Base-by-base conservation (phyloP, 1,284 basidiomycete genomes). In the Prillingera fragicola region DNA sequence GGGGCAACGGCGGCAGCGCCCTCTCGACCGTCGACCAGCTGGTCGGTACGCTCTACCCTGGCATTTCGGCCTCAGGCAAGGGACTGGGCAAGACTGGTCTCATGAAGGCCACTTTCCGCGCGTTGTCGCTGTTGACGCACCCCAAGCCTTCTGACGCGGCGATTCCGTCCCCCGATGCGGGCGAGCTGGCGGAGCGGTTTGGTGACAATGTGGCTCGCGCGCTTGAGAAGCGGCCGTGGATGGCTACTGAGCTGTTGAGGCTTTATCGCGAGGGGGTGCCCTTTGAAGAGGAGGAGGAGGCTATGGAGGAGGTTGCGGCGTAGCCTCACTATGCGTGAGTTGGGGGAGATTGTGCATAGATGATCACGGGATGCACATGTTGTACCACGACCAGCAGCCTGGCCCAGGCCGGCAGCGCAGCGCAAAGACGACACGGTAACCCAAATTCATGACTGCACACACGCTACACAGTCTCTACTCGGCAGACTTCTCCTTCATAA, bases 141-240 rank as follows among this genome's bases (percentile, higher is more conserved):
- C 33, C 49, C 5, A 58, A 56, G 32, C 52, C 57, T 1, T 38
- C 34, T 5, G 43, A 50, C 41, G 21, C 46, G 38, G 45, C 44
- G 38, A 13, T 31, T 50, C n/a, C 56, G 56, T 3, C 40, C 49
- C 3, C 31, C 50, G 19, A 26, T 52, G 18, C 43, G 8, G 52
- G 54, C 22, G 46, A 53, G 23, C 38, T 62, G 3, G 51, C 33
- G 10, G 39, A 50, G 26, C 33, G 36, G n/a, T 65, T 66, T 37
- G 65, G 65, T 4, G 39, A 48, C 4, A 55, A 57, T 35, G 35
- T 62, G 18, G 58, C 57, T 2, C 44, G 41, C 22, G 55, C 45
- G 17, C 41, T 66, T 28, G 58, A 60, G 41, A 65, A 65, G 50
- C 48, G 60, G 25, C 53, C 58, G 34, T 64, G 60, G 60, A 50